phyloP scores from a whole-genome alignment of 2,329 filamentous ascomycete species.

The Drechslera avenae region DNA sequence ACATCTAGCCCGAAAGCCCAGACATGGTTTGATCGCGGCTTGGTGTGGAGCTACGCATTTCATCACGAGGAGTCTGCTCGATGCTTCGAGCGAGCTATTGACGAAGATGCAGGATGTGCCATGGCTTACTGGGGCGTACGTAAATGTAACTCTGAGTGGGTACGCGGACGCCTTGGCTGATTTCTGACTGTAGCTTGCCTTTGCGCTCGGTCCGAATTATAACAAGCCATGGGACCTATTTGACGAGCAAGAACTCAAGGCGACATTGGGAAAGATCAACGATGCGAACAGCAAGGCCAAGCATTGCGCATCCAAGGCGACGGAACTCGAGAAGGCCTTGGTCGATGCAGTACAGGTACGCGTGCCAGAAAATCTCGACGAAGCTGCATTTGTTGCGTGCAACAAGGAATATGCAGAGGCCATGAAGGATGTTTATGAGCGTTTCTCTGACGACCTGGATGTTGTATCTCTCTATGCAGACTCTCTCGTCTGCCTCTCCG shows the following conservation, averaged over 20 bases:
- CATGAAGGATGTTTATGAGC: constrained; percentile 61
- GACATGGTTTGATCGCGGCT: constrained; percentile 71
- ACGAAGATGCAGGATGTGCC: constrained; percentile 59
- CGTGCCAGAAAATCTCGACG: constrained; percentile 52
- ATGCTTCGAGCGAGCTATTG: constrained; percentile 67
- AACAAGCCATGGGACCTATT: constrained; percentile 80
- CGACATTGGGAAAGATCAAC: constrained; percentile 57
- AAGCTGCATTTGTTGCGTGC: constrained; percentile 56
- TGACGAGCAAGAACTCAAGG: constrained; percentile 63
- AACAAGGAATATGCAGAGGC: constrained; percentile 66
- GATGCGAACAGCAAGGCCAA: constrained; percentile 55
- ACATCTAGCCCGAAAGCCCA: constrained; percentile 60
- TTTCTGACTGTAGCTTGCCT: constrained; percentile 55
- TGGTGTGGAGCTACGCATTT: constrained; percentile 77
- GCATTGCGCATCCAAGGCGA: constrained; percentile 43
- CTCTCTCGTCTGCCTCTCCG: constrained; percentile 68
- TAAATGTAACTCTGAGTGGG: background rate
- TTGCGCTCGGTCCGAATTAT: constrained; percentile 75
- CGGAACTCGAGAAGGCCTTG: constrained; percentile 65
- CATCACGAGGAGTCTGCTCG: constrained; percentile 73
- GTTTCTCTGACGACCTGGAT: constrained; percentile 64
- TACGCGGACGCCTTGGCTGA: constrained; percentile 41
- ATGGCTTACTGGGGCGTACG: constrained; percentile 69
- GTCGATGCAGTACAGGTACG: constrained; percentile 61
- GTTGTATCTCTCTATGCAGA: constrained; percentile 69